phyloP scores from a whole-genome alignment of 495 filamentous ascomycete species.

The Staphylotrichum longicolle region DNA sequence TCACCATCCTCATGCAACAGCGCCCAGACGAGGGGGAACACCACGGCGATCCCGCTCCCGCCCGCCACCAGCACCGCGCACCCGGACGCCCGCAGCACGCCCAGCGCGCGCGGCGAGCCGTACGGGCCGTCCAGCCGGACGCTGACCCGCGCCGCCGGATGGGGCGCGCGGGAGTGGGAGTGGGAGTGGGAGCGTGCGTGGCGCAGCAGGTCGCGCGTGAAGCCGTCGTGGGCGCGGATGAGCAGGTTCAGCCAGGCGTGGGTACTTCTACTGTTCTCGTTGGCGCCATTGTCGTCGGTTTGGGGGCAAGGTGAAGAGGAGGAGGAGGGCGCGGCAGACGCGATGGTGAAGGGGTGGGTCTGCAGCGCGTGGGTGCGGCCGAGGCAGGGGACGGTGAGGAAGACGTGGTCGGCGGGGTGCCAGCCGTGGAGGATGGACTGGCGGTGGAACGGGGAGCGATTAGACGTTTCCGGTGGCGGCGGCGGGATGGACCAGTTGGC shows the following conservation, averaged over 20 bases:
- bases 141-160: constrained; percentile 21
- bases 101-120: constrained; percentile 44
- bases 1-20: constrained; percentile 21
- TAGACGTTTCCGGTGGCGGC: background rate
- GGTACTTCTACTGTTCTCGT: background rate
- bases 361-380: constrained; percentile 39
- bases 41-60: constrained; percentile 61
- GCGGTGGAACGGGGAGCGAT: background rate
- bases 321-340: constrained; percentile 41
- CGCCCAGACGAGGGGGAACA: constrained; percentile 45
- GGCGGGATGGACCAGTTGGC: constrained; percentile 39
- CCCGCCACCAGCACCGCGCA: constrained; percentile 58
- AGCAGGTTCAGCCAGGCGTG: constrained; percentile 52
- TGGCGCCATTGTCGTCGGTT: background rate
- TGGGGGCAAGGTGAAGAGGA: constrained; percentile 27
- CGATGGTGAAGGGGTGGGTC: constrained; percentile 62
- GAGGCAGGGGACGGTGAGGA: constrained; percentile 54
- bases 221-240: constrained; percentile 56
- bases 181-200: constrained; percentile 37
- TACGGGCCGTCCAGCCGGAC: constrained; percentile 58
- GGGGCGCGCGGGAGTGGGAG: constrained; percentile 22
- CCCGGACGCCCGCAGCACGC: constrained; percentile 38
- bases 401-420: constrained; percentile 58
- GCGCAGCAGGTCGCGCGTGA: constrained; percentile 54
- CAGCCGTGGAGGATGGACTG: constrained; percentile 51